phyloP scores from a whole-genome alignment of 371 early-diverging fungal genomes.

The Mortierella sp. region DNA sequence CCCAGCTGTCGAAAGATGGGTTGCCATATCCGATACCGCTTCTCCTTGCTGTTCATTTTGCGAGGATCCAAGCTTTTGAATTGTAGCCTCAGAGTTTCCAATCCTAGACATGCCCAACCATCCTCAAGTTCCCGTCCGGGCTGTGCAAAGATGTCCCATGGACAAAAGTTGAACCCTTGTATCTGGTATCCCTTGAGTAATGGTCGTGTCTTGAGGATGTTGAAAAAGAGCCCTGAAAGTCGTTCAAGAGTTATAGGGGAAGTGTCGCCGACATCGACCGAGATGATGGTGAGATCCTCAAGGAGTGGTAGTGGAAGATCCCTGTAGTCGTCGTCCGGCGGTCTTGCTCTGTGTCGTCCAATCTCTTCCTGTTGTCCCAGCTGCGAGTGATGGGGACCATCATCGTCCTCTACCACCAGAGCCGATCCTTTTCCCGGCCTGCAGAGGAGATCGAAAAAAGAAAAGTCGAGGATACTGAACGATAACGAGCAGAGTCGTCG shows the following conservation, averaged over 20 bases:
- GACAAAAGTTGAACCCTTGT: background rate
- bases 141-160: conserved; percentile 2
- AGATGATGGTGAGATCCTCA: background rate
- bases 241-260: background rate
- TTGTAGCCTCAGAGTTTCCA: background rate
- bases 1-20: conserved; percentile 4
- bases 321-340: background rate
- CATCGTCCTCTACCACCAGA: background rate
- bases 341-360: background rate
- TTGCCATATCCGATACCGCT: conserved; percentile 8
- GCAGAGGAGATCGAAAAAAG: conserved; percentile 8
- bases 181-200: background rate
- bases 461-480: conserved; percentile 4
- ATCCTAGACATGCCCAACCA: background rate
- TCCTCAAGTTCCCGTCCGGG: conserved; percentile 3
- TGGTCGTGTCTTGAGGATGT: conserved; percentile 8
- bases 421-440: background rate
- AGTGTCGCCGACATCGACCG: background rate
- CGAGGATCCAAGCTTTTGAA: background rate
- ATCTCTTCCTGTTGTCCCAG: background rate
- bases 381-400: background rate
- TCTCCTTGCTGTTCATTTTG: conserved; percentile 6
- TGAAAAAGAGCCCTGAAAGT: background rate
- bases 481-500: background rate
- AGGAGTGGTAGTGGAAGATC: background rate